Evolutionary conservation across 129 eudicot species (phyloP), one percentile per base, ranked within the genome.

Genomic region (Glebionis coronaria): DNA sequence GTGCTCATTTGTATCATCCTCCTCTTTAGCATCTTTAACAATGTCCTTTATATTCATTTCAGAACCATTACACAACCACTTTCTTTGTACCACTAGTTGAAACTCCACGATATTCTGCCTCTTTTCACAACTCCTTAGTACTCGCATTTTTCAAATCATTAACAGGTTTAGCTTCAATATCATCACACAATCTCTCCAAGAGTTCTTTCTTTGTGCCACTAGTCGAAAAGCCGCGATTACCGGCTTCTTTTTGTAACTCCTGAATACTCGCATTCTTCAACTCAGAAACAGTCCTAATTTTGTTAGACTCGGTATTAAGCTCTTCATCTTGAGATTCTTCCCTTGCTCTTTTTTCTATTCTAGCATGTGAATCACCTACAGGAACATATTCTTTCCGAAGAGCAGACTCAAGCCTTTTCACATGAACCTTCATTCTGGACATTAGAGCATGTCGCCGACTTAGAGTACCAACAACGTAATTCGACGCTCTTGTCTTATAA

Each of bases 131-230:
- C 40, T 31, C 40, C 40, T 31, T 31, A 2, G 7, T 31, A 31
- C 40, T 31, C 6, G 40, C 40, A 31, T 31, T 31, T 31, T 31
- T 31, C 9, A 31, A 31, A 31, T 31, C 40, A 31, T 31, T 1
- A 31, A 31, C 40, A 31, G 40, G 40, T 31, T 31, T 31, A 31
- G 1, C 40, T 44, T 76, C 74, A 8, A 66, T 49, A 51, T 78
- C 75, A 21, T 58, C 21, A 35, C 79, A 89, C 21, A 93, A 82
- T 80, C 95, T 82, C 44, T 79, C 82, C 45, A 93, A 19, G 23
- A 93, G 83, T 50, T 86, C 90, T 69, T 82, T 93, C 85, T 93
- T 93, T 1, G 93, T 78, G 16, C 99, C 97, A 61, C 62, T 38
- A 0, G 84, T 16, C 9, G 79, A 78, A 80, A 92, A 21, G 28